Evolutionary conservation across 768 basidiomycete genomes (phyloP), one percentile per base, ranked within the genome.

Genomic region (Rubroboletus satanas): DNA sequence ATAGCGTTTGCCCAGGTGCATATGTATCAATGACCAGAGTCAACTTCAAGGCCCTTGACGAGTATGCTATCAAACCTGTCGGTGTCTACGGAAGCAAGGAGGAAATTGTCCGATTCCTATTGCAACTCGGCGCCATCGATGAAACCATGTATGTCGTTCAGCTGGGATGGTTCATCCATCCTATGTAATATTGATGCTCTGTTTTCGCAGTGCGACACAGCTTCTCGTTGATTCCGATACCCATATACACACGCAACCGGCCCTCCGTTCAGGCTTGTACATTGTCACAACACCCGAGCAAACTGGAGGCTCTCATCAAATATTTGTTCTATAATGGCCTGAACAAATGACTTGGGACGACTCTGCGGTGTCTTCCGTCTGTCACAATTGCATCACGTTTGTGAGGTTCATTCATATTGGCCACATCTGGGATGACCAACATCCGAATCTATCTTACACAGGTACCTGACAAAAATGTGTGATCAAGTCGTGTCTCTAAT

Each of bases 311-410:
- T 28, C 43, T 2, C 64, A 71, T 26, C 62, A 71, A 23, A 47
- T 79, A 7, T 82, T 79, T 47, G 73, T 82, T 14, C 59, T 85
- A 7, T 84, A 81, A 52, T 86, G 85, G 84, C 83, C 83, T 0
- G 82, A 86, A 55, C 73, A 80, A 31, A 74, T 68, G 0, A 84
- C 83, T 0, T 85, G 84, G 84, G 63, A 78, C 33, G 82, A 84
- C 62, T 66, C 71, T 14, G 76, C 80, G 0, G 35, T 68, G 7
- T 69, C 75, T 1, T 69, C 80, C 5, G 74, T 81, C 44, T 62
- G 72, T 29, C 74, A 77, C 3, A 85, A 84, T 66, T 73, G 84
- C 7, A 71, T 79, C 3, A 82, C 83, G 0, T 85, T 85, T 59
- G 83, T 85, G 81, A 69, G 83, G 84, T 81, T 66, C 37, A 67